These are phyloP conservation scores for Talaromyces adpressus DNA, from an alignment of 495 filamentous ascomycete species.

Conservation along the genomic window DNA sequence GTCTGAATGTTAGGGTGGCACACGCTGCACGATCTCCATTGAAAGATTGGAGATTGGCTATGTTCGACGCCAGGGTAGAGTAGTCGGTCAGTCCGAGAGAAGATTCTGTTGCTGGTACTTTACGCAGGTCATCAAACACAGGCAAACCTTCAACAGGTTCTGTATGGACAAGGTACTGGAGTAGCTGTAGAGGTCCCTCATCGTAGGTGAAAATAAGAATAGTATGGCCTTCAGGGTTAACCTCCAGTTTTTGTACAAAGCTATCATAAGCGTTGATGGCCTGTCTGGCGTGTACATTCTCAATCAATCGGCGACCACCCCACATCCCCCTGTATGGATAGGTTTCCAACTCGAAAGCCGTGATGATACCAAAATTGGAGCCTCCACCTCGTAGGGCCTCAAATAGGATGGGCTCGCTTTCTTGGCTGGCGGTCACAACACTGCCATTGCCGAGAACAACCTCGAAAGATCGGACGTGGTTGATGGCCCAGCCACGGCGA, in stretches of 20 bases:
- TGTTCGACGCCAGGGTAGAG: not conserved
- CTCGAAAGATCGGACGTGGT: conserved; percentile 14
- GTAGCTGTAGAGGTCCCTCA: not conserved
- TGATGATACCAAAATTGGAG: conserved; percentile 8
- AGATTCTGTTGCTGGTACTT: not conserved
- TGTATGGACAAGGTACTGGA: not conserved
- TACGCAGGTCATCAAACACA: not conserved
- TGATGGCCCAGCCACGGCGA: not conserved
- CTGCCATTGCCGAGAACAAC: conserved; percentile 29
- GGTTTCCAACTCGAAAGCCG: not conserved
- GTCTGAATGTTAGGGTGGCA: not conserved
- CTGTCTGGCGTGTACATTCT: not conserved
- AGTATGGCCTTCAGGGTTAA: not conserved
- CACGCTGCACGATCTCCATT: not conserved
- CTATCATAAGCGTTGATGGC: not conserved
- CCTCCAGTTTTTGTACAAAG: not conserved
- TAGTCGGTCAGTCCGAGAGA: not conserved
- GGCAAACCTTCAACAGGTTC: not conserved
- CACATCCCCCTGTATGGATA: not conserved
- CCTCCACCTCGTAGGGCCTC: conserved; percentile 36
- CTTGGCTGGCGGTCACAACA: conserved; percentile 25
- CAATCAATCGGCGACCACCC: not conserved
- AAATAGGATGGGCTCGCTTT: conserved; percentile 29
- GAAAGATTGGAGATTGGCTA: not conserved
- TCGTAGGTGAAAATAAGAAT: not conserved